phyloP scores from a whole-genome alignment of 805 yeast genomes.

The Maudiozyma bulderi region DNA sequence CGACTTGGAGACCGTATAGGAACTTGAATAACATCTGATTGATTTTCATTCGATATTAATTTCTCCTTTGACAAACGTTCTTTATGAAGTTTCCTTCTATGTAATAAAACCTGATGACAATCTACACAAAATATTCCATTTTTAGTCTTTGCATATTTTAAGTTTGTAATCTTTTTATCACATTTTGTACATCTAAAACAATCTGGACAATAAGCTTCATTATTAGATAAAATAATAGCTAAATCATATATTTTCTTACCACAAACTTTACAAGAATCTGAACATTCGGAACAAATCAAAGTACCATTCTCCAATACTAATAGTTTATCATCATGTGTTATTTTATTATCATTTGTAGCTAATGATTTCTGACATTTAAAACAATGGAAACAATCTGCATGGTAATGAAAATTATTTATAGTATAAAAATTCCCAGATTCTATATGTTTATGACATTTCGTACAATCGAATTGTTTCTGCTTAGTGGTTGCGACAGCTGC shows the following conservation, averaged over 20 bases:
- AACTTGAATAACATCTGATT: background rate
- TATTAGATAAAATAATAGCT: conserved; percentile 70
- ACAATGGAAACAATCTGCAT: conserved; percentile 81
- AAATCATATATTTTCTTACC: conserved; percentile 79
- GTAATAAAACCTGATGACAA: conserved; percentile 78
- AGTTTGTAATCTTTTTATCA: conserved; percentile 73
- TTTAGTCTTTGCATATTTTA: conserved; percentile 84
- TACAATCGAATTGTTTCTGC: background rate
- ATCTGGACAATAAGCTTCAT: conserved; percentile 84
- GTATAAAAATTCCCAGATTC: conserved; percentile 2
- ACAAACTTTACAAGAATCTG: conserved; percentile 79
- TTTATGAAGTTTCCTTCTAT: conserved; percentile 47
- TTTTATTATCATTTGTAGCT: conserved; percentile 35
- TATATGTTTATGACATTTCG: conserved; percentile 2
- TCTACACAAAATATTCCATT: conserved; percentile 89
- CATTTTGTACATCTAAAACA: conserved; percentile 90
- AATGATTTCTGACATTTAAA: conserved; percentile 67
- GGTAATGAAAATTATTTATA: conserved; percentile 53
- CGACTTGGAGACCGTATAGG: background rate
- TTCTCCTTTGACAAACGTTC: conserved; percentile 8
- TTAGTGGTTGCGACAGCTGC: no score
- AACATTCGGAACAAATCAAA: conserved; percentile 80
- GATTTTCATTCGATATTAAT: conserved; percentile 3
- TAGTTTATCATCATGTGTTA: background rate
- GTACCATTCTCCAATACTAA: conserved; percentile 16